phyloP scores from a whole-genome alignment of 2,329 filamentous ascomycete genomes.

The Diaporthe sp. region DNA sequence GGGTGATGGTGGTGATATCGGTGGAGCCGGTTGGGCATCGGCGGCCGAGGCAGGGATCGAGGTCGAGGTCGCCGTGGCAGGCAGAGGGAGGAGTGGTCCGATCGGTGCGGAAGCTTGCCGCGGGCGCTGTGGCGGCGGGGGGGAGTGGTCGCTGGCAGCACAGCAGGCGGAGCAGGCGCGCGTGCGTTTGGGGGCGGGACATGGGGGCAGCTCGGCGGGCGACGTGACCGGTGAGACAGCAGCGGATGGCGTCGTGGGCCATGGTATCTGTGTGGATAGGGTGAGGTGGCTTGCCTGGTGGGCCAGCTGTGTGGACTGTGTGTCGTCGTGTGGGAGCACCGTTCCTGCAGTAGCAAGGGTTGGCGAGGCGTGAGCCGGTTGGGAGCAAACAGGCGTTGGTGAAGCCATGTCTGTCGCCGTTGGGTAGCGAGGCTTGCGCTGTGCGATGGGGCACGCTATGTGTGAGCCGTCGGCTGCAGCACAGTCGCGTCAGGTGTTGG shows the following conservation, averaged over 20 bases:
- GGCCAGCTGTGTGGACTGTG: constrained; percentile 42
- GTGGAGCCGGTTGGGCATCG: constrained; percentile 43
- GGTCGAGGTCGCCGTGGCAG: background rate
- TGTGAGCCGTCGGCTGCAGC: constrained; percentile 17
- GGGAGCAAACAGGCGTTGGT: background rate
- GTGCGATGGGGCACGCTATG: constrained; percentile 13
- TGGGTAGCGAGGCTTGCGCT: constrained; percentile 27
- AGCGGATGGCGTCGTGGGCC: constrained; percentile 1
- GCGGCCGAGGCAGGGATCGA: constrained; percentile 26
- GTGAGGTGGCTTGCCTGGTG: constrained; percentile 43
- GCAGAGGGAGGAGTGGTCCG: constrained; percentile 2
- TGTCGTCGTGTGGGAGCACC: constrained; percentile 32
- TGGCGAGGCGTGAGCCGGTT: constrained; percentile 12
- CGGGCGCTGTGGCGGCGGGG: constrained; percentile 22
- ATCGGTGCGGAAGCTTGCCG: constrained; percentile 17
- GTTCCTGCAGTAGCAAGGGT: constrained; percentile 30
- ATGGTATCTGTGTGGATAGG: constrained; percentile 36
- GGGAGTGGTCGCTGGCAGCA: constrained; percentile 34
- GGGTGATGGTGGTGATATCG: constrained; percentile 38
- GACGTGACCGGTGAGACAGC: constrained; percentile 15
- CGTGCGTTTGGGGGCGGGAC: constrained; percentile 4
- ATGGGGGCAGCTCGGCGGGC: constrained; percentile 6
- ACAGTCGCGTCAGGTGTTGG: constrained; percentile 9
- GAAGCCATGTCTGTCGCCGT: constrained; percentile 7
- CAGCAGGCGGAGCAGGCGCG: constrained; percentile 31